Base-by-base conservation (phyloP, 2,329 filamentous ascomycete species). In the Colletotrichum euphorbiae region DNA sequence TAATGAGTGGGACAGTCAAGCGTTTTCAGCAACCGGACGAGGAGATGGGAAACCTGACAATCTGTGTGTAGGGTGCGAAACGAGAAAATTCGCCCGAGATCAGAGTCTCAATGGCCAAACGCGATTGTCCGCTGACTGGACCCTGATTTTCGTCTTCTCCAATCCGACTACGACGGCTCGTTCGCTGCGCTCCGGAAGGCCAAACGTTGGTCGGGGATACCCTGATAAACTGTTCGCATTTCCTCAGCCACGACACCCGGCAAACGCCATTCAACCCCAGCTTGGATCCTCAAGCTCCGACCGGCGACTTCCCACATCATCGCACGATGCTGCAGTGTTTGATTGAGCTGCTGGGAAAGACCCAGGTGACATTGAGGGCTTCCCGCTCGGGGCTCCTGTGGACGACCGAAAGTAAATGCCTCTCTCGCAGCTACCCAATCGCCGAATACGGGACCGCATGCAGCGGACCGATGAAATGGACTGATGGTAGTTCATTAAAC, bases 401-500 rank as follows among this genome's bases (percentile, higher is more conserved):
- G 15, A 19, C 15, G 40, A 6, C 12, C 9, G 17, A 45, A 58
- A 33, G 13, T 58, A 9, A 38, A 38, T 38, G 36, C 48, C 15
- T 21, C 8, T 9, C 31, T 21, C 7, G 4, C 19, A 31, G 28
- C 38, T 36, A 9, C 3, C 19, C 12, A n/a, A 33, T 17, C 21
- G 8, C 46, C 17, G 24, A 15, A 9, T 12, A 52, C 3, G 5
- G 11, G 15, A 48, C 3, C 28, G 43, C 28, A 6, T 12, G 15
- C 45, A 24, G 19, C n/a, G n/a, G 19, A 42, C 21, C 13, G 31
- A 17, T 11, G 28, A 4, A 12, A 28, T 42, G 13, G 40, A 19
- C 33, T 21, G 46, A 12, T 33, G 40, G 36, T 55, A 54, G 40
- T 65, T 68, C 61, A 68, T 65, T 68, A 43, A 42, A n/a, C 65